Evolutionary conservation across 2,329 filamentous ascomycete genomes (phyloP).

Genomic region (Phialemonium atrogriseum): DNA sequence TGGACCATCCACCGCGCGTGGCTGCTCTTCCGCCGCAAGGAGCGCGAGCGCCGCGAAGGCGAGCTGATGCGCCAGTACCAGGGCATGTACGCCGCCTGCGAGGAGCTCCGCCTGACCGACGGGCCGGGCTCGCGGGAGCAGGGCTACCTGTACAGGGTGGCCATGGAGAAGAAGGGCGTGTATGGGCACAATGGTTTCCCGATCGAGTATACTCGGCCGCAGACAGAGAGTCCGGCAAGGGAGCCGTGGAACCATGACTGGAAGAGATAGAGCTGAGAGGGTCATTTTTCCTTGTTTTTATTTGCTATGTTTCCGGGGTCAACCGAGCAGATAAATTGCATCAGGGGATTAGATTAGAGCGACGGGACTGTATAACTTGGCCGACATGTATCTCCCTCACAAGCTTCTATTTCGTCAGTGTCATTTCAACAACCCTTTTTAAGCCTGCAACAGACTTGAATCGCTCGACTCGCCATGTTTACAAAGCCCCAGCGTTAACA

Average conservation of each 20-base stretch:
- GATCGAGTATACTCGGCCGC: constrained; percentile 80
- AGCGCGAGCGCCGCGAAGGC: constrained; percentile 52
- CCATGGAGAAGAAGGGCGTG: constrained; percentile 84
- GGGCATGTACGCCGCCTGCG: constrained; percentile 76
- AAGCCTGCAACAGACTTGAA: no score
- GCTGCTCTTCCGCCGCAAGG: constrained; percentile 68
- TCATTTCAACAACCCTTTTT: no score
- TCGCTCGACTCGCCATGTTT: no score
- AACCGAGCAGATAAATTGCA: no score
- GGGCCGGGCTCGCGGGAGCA: constrained; percentile 50
- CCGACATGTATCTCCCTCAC: no score
- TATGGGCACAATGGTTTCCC: constrained; percentile 67
- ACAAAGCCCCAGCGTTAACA: no score
- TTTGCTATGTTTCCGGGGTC: no score
- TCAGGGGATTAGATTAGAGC: no score
- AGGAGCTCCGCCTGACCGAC: constrained; percentile 61
- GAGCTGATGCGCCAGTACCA: constrained; percentile 75
- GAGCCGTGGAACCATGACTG: constrained; percentile 91
- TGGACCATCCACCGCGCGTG: constrained; percentile 99
- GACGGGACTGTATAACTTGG: no score
- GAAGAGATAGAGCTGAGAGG: no score
- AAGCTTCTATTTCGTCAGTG: no score
- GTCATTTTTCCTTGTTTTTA: no score
- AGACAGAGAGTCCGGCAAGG: constrained; percentile 73
- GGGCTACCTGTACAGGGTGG: constrained; percentile 74